phyloP scores from a whole-genome alignment of 345 rosid species.

The Mangifera indica region DNA sequence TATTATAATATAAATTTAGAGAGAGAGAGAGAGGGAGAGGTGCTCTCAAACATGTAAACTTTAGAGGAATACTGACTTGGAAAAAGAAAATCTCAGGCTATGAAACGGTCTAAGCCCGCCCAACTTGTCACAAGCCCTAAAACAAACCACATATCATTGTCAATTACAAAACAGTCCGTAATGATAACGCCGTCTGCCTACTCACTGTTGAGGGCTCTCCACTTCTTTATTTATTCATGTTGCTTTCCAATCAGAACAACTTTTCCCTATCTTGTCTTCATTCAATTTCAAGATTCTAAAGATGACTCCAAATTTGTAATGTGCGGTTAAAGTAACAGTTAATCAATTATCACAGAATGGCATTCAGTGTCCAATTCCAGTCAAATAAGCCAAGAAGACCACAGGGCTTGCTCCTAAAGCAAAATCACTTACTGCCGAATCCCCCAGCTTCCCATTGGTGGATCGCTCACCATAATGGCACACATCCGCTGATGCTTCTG shows the following conservation, averaged over 20 bases:
- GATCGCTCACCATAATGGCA: background rate
- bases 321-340: too few species aligned
- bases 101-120: conserved; percentile 1
- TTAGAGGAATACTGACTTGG: too few species aligned
- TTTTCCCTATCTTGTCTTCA: conserved; percentile 1
- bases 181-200: background rate
- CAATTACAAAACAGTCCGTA: background rate
- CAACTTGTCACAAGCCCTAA: background rate
- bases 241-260: background rate
- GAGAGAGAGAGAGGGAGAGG: too few species aligned
- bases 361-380: background rate
- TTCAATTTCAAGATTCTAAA: conserved; percentile 7
- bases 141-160: conserved; percentile 11
- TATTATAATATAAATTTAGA: too few species aligned
- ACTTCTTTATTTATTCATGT: background rate
- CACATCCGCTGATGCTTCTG: too few species aligned
- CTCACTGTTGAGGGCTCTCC: background rate
- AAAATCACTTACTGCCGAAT: background rate
- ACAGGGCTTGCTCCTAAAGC: background rate
- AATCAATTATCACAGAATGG: background rate
- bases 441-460: background rate
- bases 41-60: too few species aligned
- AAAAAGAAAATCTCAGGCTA: background rate
- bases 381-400: background rate
- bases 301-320: background rate